These are phyloP conservation scores for Physcomitrellopsis africana DNA, from an alignment of 225 moss, liverwort and hornwort genomes.

Conservation along the genomic window DNA sequence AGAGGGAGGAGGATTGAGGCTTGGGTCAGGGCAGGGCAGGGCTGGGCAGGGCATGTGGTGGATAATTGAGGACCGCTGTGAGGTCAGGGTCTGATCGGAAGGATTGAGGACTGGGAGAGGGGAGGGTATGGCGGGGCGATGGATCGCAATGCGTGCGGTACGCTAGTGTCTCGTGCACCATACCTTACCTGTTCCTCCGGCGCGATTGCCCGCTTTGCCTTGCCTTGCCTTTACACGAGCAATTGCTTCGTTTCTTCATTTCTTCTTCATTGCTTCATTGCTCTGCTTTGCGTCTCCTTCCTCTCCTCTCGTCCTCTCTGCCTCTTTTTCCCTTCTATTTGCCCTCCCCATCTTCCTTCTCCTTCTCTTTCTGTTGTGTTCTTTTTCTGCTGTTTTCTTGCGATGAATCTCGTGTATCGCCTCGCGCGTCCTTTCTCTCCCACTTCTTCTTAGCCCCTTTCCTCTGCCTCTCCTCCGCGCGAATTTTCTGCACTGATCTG, in stretches of 20 bases:
- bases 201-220: neutral
- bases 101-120: no score
- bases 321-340: no score
- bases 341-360: no score
- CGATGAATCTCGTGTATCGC: slow-evolving; percentile 27
- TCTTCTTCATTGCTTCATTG: neutral
- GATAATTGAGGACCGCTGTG: no score
- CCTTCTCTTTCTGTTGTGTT: no score
- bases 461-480: neutral
- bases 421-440: neutral
- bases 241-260: neutral
- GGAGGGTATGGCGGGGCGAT: neutral
- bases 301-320: no score
- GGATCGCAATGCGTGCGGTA: slow-evolving; percentile 30
- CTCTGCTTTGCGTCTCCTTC: neutral
- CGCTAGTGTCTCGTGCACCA: slow-evolving; percentile 32
- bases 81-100: no score
- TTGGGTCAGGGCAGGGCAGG: no score
- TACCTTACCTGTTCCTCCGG: slow-evolving; percentile 19
- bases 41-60: no score
- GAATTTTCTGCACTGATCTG: neutral
- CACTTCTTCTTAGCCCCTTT: neutral
- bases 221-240: neutral
- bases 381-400: neutral
- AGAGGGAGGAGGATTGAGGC: no score